Base-by-base conservation (phyloP, 768 basidiomycete genomes). In the Lentinus brumalis region DNA sequence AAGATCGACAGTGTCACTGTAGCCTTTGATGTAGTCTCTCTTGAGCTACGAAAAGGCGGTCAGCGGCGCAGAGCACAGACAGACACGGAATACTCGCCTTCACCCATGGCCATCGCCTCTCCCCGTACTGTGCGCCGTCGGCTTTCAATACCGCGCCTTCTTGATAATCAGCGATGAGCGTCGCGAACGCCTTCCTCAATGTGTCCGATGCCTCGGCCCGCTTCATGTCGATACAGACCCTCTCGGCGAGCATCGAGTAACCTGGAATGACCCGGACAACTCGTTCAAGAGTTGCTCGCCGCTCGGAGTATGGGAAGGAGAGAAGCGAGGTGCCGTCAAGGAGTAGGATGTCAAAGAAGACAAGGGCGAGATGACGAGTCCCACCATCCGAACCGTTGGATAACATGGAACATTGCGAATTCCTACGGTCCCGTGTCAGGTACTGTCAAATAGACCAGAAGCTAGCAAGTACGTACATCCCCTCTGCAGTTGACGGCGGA, bases 321-420 rank as follows among this genome's bases (percentile, higher is more conserved):
- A 92, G 65, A 11, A 92, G 75, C 8, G 82, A 86, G 39, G 71
- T 66, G n/a, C 76, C 83, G 65, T 94, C 84, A 0, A 93, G 75
- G n/a, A 82, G 71, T 6, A 97, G 79, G 14, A 96, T 67, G 67
- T 97, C 95, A 68, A 96, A 97, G 76, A 94, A 96, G 12, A 94
- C 87, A 16, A 96, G 79, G 18, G 86, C 91, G 7, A 95, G 83
- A 61, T 87, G 88, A 2, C 86, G 80, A 10, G 76, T 70, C 15
- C 74, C 74, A 7, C 62, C 47, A 18, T 75, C 72, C 3, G 76
- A 74, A 2, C 67, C 74, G 60, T 79, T 69, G 8, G 83, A 81
- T 50, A 72, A 59, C 40, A 82, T 69, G 4, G 81, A 83, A 56
- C 73, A 72, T 47, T 79, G 80, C 4, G 77, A 75, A 2, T 61